These are phyloP conservation scores for Trypanosoma theileri DNA, from an alignment of 208 protist species.

Conservation along the genomic window DNA sequence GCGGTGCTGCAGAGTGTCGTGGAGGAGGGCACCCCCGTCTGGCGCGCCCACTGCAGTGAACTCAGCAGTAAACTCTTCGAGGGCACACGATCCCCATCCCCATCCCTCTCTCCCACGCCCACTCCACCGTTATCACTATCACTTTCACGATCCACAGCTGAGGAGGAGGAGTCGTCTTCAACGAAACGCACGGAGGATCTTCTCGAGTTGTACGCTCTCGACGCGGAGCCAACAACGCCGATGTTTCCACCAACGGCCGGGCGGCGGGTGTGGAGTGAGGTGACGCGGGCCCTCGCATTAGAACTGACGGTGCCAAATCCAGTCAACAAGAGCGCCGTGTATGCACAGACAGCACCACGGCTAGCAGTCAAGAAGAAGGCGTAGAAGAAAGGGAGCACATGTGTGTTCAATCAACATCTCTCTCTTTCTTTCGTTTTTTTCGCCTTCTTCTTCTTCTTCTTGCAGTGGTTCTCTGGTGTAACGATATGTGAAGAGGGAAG, in stretches of 20 bases:
- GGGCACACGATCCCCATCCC: slow-evolving; percentile 15
- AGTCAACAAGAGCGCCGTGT: slow-evolving; percentile 29
- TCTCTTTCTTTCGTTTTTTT: background rate
- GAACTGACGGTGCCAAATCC: slow-evolving; percentile 26
- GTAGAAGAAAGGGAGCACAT: background rate
- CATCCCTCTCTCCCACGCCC: slow-evolving; percentile 1
- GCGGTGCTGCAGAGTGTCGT: slow-evolving; percentile 67
- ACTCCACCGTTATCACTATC: background rate
- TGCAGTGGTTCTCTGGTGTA: background rate
- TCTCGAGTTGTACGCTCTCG: slow-evolving; percentile 5
- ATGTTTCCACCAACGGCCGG: background rate
- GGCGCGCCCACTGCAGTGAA: slow-evolving; percentile 45
- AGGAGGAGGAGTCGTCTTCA: background rate
- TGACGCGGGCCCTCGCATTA: slow-evolving; percentile 17
- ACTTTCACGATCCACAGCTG: background rate
- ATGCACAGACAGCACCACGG: slow-evolving; percentile 15
- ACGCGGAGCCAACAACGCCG: background rate
- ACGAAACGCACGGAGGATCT: slow-evolving; percentile 10
- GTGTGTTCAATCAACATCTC: background rate
- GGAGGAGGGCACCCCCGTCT: slow-evolving; percentile 67
- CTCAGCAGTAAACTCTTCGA: slow-evolving; percentile 31
- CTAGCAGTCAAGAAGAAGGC: slow-evolving; percentile 16
- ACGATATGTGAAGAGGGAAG: background rate
- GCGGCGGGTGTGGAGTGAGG: slow-evolving; percentile 17
- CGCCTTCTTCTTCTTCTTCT: slow-evolving; percentile 21